A percentile compares a stretch with the other conserved stretches of the same genome.
phyloP scores from a whole-genome alignment of 2,329 filamentous ascomycete species.

The Chaetomium globosum region DNA sequence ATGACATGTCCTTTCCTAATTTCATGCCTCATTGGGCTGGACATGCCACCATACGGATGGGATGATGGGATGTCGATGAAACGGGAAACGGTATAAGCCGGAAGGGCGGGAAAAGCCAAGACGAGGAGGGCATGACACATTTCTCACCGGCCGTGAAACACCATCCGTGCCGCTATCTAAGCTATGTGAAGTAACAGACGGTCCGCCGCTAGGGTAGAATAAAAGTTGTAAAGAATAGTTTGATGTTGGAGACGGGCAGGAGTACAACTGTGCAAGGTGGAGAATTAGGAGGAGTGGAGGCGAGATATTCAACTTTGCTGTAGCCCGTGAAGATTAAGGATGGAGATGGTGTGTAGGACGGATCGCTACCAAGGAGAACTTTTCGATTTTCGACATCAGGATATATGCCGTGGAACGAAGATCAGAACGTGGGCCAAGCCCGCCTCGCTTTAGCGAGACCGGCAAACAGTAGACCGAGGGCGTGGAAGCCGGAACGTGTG shows the following conservation, averaged over 20 bases:
- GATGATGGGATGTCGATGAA: slow-evolving; percentile 25
- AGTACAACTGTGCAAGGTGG: not conserved
- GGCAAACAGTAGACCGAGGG: not conserved
- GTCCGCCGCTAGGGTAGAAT: not conserved
- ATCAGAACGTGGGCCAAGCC: not conserved
- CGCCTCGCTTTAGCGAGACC: not conserved
- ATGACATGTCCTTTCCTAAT: not conserved
- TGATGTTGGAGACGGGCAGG: not conserved
- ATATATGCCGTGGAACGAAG: not conserved
- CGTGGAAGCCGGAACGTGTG: not conserved
- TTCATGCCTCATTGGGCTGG: not conserved
- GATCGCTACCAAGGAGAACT: not conserved
- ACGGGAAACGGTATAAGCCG: slow-evolving; percentile 22
- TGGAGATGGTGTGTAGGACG: not conserved
- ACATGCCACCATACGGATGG: not conserved
- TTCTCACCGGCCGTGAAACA: slow-evolving; percentile 3
- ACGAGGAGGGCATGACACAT: not conserved
- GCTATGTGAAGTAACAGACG: not conserved
- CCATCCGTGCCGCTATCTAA: not conserved
- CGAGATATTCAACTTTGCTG: not conserved
- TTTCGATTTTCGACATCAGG: too few relatives aligned
- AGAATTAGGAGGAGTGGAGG: not conserved
- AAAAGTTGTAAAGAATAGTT: not conserved
- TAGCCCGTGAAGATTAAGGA: not conserved
- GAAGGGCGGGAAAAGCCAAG: slow-evolving; percentile 11